Evolutionary conservation across 345 rosid genomes (phyloP), one percentile per base, ranked within the genome.

Genomic region (Anastatica hierochuntica): DNA sequence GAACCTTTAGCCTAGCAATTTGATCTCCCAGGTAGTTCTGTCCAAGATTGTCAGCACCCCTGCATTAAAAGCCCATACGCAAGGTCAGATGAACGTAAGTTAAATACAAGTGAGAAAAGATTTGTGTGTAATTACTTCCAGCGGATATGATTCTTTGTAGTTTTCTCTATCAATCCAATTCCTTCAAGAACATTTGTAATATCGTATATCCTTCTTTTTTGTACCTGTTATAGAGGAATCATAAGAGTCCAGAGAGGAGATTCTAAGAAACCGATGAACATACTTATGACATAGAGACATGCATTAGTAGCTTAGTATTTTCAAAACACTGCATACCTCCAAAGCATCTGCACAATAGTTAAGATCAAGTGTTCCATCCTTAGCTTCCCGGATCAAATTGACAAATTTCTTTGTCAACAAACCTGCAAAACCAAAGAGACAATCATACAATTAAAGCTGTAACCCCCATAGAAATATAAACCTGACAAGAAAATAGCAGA

Each of bases 181-280:
- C 90, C 95, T 77, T 82, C 95, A 69, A 85, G 78, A 17, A 85
- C 90, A 76, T 85, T 85, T 54, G 95, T 85, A 39, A 78, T 85
- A 67, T 85, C 95, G 65, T 85, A 82, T 66, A 85, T 85, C 72
- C 90, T 82, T 74, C 95, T 77, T 71, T 85, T 85, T 56, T 85
- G 90, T 24, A 85, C 95, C 95, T 82, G 72, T 52, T 8, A 47
- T n/a, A 53, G 51, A 56, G 15, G 37, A 64, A 53, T 20, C 57
- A 20, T 37, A 41, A 6, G 17, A n/a, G n/a, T n/a, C n/a, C 20
- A 49, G 56, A 48, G 55, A 66, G 5, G 6, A 24, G 53, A 24
- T 63, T 14, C 27, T 15, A 31, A 65, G 7, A 53, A 53, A 30
- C 23, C 42, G 47, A 27, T 53, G 37, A 21, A 21, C 24, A 21